phyloP scores from a whole-genome alignment of 768 basidiomycete genomes.

The Auricularia sp. region DNA sequence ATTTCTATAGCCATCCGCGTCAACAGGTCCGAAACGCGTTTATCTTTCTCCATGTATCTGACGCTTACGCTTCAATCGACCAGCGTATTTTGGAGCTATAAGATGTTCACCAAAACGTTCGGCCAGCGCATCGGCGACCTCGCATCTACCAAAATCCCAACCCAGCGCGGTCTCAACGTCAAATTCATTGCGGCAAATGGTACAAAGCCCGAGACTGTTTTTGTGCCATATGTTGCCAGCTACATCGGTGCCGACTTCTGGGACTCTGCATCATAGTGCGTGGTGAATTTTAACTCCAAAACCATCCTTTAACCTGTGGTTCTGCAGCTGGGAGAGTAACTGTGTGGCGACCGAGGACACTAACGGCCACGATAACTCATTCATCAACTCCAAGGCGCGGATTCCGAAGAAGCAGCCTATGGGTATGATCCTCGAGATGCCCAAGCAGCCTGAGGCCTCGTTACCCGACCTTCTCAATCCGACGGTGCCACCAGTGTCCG shows the following conservation, averaged over 20 bases:
- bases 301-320: neutral
- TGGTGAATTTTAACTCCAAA: neutral
- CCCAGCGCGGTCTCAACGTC: slow-evolving; percentile 8
- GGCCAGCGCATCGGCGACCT: slow-evolving; percentile 12
- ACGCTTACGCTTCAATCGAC: no score
- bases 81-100: slow-evolving; percentile 8
- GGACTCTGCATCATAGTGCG: slow-evolving; percentile 4
- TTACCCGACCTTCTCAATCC: no score
- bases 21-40: neutral
- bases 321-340: slow-evolving; percentile 45
- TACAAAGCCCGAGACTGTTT: slow-evolving; percentile 9
- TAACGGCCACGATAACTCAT: slow-evolving; percentile 37
- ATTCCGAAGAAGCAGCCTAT: slow-evolving; percentile 5
- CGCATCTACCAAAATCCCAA: slow-evolving; percentile 10
- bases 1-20: slow-evolving; percentile 3
- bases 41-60: no score
- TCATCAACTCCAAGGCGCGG: slow-evolving; percentile 16
- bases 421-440: no score
- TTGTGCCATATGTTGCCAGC: slow-evolving; percentile 9
- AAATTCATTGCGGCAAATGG: slow-evolving; percentile 7
- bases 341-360: slow-evolving; percentile 43
- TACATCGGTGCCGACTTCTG: slow-evolving; percentile 9
- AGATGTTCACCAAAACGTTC: slow-evolving; percentile 1
- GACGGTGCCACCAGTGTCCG: no score
- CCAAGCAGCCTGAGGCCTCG: no score